Percentiles rank a stretch among this genome's conserved stretches.
These are phyloP conservation scores for Sporothrix inflata DNA, from an alignment of 2,329 filamentous ascomycete species.

Conservation along the genomic window DNA sequence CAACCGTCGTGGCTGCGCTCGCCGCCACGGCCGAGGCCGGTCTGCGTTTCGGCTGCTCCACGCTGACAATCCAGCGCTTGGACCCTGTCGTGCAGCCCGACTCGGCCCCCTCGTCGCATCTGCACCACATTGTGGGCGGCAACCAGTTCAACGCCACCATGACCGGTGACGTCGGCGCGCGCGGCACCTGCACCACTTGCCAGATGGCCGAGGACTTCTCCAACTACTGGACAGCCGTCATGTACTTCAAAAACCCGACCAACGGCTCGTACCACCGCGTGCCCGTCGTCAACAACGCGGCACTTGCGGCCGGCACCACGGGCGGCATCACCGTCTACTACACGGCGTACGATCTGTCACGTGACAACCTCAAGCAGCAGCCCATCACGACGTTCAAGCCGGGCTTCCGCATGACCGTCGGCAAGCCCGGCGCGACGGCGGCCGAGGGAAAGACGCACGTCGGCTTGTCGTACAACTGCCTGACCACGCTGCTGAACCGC, in stretches of 20 bases:
- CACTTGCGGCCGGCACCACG: slow-evolving; percentile 29
- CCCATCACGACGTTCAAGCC: slow-evolving; percentile 32
- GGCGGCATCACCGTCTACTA: slow-evolving; percentile 34
- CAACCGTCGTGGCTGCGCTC: slow-evolving; percentile 36
- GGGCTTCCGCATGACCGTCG: slow-evolving; percentile 37
- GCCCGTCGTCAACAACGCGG: slow-evolving; percentile 32
- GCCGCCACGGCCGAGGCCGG: slow-evolving; percentile 40
- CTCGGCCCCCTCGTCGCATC: slow-evolving; percentile 30
- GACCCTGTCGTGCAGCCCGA: slow-evolving; percentile 34
- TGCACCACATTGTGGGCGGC: slow-evolving; percentile 34
- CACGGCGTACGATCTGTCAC: slow-evolving; percentile 30
- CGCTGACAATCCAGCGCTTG: slow-evolving; percentile 42
- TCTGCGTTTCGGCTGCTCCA: slow-evolving; percentile 44
- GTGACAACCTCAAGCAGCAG: slow-evolving; percentile 30
- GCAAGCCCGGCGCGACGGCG: slow-evolving; percentile 33
- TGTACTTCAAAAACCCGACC: slow-evolving; percentile 32
- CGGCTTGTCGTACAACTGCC: slow-evolving; percentile 35
- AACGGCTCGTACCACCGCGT: slow-evolving; percentile 33
- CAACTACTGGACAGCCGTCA: slow-evolving; percentile 41
- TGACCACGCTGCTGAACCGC: slow-evolving; percentile 33
- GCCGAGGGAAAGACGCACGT: slow-evolving; percentile 31
- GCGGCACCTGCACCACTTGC: slow-evolving; percentile 33
- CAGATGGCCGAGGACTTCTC: slow-evolving; percentile 41
- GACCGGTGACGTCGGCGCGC: slow-evolving; percentile 31
- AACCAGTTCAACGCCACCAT: slow-evolving; percentile 41